These are phyloP conservation scores for Hyphopichia pseudoburtonii DNA, from an alignment of 1,139 yeast species.

Conservation along the genomic window DNA sequence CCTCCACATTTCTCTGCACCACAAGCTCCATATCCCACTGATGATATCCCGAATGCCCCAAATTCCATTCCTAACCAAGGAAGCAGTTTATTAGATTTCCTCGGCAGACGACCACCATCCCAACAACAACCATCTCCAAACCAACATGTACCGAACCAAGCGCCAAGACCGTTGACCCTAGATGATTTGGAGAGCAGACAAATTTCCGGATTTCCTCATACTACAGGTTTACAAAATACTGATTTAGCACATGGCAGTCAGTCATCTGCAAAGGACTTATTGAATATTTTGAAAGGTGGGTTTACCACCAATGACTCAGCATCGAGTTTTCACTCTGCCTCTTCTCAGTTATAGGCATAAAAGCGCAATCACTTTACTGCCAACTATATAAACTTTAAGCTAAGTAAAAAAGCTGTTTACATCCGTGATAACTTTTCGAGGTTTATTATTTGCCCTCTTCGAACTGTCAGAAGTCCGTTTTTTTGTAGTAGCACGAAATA, in stretches of 20 bases:
- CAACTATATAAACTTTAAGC: neutral
- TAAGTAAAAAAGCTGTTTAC: slow-evolving; percentile 14
- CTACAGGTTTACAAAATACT: no score
- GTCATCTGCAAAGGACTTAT: slow-evolving; percentile 14
- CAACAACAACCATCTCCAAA: neutral
- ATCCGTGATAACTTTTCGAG: slow-evolving; percentile 8
- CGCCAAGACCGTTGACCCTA: slow-evolving; percentile 7
- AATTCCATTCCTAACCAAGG: no score
- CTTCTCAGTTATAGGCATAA: slow-evolving; percentile 2
- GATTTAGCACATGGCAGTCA: no score
- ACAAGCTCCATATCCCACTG: no score
- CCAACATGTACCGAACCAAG: slow-evolving; percentile 1
- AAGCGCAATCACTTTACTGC: neutral
- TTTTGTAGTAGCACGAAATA: slow-evolving; percentile 1
- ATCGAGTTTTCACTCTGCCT: slow-evolving; percentile 6
- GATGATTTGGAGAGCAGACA: slow-evolving; percentile 7
- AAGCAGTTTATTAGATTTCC: slow-evolving; percentile 15
- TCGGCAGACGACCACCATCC: slow-evolving; percentile 12
- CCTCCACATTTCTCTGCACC: no score
- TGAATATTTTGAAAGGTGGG: slow-evolving; percentile 14
- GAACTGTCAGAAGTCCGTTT: neutral
- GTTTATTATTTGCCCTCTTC: neutral
- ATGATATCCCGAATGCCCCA: no score
- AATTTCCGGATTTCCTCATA: neutral
- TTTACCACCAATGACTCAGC: slow-evolving; percentile 1